phyloP scores from a whole-genome alignment of 805 yeast species.

The Wickerhamiella bombiphila region DNA sequence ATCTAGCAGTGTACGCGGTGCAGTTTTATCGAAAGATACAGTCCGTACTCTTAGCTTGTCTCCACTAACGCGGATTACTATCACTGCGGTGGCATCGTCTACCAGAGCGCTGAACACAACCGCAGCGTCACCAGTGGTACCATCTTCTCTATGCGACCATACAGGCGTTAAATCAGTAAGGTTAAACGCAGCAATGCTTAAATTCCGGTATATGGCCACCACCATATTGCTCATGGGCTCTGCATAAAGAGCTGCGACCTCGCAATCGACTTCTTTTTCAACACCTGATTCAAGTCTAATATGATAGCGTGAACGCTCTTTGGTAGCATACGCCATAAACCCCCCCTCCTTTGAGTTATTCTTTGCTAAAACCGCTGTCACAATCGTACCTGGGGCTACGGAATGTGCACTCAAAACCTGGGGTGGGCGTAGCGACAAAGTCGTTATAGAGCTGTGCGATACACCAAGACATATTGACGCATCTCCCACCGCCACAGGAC shows the following conservation, averaged over 20 bases:
- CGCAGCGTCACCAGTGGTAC: background rate
- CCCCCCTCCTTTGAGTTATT: background rate
- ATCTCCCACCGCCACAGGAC: conserved; percentile 7
- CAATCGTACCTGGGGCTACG: conserved; percentile 21
- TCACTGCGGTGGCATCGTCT: conserved; percentile 1
- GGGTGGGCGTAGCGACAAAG: conserved; percentile 22
- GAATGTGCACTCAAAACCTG: conserved; percentile 22
- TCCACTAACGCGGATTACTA: background rate
- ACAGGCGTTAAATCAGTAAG: background rate
- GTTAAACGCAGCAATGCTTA: conserved; percentile 3
- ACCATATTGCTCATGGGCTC: conserved; percentile 3
- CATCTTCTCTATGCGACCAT: conserved; percentile 2
- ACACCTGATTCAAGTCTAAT: conserved; percentile 9
- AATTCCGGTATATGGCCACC: conserved; percentile 3
- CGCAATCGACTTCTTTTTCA: conserved; percentile 3
- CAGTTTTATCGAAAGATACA: conserved; percentile 1
- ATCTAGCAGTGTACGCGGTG: background rate
- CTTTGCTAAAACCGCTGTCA: conserved; percentile 16
- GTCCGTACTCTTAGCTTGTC: background rate
- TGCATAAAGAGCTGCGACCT: conserved; percentile 5
- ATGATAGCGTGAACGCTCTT: conserved; percentile 20
- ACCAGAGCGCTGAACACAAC: conserved; percentile 4
- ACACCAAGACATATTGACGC: conserved; percentile 18
- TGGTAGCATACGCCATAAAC: conserved; percentile 15
- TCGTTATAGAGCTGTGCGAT: conserved; percentile 20